A percentile compares a stretch with the other conserved stretches of the same genome.
phyloP scores from a whole-genome alignment of 2,329 filamentous ascomycete species.

The Pseudocercospora fijiensis region DNA sequence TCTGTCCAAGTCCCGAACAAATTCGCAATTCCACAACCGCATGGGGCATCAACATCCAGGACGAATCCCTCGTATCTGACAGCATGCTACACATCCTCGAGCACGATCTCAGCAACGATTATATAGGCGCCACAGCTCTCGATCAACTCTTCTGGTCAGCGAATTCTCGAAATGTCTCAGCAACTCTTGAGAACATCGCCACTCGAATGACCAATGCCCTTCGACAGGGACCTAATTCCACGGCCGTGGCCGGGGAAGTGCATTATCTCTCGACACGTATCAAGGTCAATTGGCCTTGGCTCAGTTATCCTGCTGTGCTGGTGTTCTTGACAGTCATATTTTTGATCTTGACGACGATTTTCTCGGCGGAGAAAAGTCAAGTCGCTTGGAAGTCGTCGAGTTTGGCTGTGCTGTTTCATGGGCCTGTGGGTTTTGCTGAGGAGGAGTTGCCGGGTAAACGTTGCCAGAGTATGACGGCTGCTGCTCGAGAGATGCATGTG shows the following conservation, averaged over 20 bases:
- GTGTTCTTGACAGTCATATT: not conserved
- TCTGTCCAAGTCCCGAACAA: not conserved
- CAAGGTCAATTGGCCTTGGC: conserved; percentile 6
- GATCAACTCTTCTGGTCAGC: conserved; percentile 1
- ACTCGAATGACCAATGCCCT: not conserved
- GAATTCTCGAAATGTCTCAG: not conserved
- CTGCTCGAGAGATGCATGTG: not conserved
- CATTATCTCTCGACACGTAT: not conserved
- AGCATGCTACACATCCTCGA: not conserved
- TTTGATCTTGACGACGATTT: not conserved
- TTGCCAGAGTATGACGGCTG: not conserved
- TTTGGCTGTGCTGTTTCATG: not conserved
- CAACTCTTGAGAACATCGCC: not conserved
- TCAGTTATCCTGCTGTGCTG: not conserved
- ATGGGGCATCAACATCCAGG: conserved; percentile 1
- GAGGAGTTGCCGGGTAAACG: not conserved
- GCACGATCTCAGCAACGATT: not conserved
- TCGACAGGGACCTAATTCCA: not conserved
- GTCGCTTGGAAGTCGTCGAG: conserved; percentile 2
- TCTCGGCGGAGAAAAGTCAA: not conserved
- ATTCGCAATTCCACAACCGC: not conserved
- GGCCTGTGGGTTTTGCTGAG: not conserved
- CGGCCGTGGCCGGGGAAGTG: not conserved
- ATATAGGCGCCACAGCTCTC: not conserved
- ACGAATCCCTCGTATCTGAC: not conserved